phyloP scores from a whole-genome alignment of 2,329 filamentous ascomycete species.

The Trematosphaeria pertusa region DNA sequence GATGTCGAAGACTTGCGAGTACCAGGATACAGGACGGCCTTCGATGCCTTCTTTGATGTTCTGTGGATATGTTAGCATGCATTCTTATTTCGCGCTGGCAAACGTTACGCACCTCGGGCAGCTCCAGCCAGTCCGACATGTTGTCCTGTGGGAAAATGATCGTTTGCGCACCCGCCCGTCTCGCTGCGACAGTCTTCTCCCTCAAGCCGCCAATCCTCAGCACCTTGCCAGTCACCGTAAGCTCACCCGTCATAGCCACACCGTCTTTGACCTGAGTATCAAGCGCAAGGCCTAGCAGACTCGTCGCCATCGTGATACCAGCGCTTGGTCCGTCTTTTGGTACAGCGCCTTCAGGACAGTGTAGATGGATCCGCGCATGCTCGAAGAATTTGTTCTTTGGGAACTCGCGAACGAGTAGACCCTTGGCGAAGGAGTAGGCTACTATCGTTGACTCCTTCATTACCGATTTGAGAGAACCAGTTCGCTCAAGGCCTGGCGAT shows the following conservation, averaged over 20 bases:
- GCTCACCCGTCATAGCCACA: slow-evolving; percentile 96
- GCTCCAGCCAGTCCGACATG: slow-evolving; percentile 94
- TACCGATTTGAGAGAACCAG: slow-evolving; percentile 91
- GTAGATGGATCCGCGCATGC: slow-evolving; percentile 91
- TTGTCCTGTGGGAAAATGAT: slow-evolving; percentile 97
- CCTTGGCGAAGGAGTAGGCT: slow-evolving; percentile 95
- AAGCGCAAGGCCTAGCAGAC: slow-evolving; percentile 82
- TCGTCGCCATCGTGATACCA: slow-evolving; percentile 98
- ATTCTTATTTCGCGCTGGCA: not conserved
- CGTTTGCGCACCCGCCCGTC: slow-evolving; percentile 88
- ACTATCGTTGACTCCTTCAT: slow-evolving; percentile 98
- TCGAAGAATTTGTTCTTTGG: slow-evolving; percentile 95
- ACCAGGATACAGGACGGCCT: slow-evolving; percentile 91
- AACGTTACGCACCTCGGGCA: slow-evolving; percentile 89
- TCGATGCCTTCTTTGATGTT: slow-evolving; percentile 98
- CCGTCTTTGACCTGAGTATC: slow-evolving; percentile 80
- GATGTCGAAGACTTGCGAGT: slow-evolving; percentile 88
- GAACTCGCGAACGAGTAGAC: slow-evolving; percentile 82
- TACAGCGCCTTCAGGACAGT: slow-evolving; percentile 95
- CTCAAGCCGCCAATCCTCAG: slow-evolving; percentile 90
- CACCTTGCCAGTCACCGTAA: slow-evolving; percentile 97
- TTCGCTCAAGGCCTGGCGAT: slow-evolving; percentile 83
- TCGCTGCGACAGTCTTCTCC: slow-evolving; percentile 96
- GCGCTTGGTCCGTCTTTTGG: slow-evolving; percentile 83
- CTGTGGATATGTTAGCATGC: slow-evolving; percentile 58